Percentiles rank a stretch among this genome's conserved stretches.
phyloP scores from a whole-genome alignment of 2,329 filamentous ascomycete species.

The Atkinsonella texensis region DNA sequence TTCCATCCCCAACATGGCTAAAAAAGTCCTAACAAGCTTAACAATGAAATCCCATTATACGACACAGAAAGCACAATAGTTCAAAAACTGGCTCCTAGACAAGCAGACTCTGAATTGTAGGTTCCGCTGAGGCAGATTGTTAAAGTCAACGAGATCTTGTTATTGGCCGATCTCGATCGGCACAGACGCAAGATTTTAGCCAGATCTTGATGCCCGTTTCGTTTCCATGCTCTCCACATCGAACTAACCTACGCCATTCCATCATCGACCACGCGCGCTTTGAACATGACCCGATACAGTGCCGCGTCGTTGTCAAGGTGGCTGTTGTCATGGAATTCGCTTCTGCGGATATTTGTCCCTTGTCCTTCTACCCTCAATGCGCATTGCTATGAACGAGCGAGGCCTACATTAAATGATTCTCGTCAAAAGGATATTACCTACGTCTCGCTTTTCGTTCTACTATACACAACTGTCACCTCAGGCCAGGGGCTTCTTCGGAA shows the following conservation, averaged over 20 bases:
- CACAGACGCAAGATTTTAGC: not conserved
- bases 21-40: too few species aligned
- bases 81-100: not conserved
- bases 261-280: conserved; percentile 10
- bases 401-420: not conserved
- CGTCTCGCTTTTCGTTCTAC: not conserved
- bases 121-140: not conserved
- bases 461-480: not conserved
- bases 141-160: not conserved
- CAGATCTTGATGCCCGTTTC: conserved; percentile 20
- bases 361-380: not conserved
- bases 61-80: not conserved
- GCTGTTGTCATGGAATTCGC: not conserved
- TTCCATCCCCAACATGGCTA: too few species aligned
- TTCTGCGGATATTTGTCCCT: not conserved
- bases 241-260: conserved; percentile 14
- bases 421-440: not conserved
- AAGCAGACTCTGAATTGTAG: too few species aligned
- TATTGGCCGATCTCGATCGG: not conserved
- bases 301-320: not conserved
- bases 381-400: not conserved
- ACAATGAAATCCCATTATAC: too few species aligned
- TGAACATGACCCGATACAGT: not conserved
- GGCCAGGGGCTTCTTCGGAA: not conserved
- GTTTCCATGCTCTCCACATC: conserved; percentile 21